Conservation (phyloP, 306 rosid species). For the Clitoria ternatea region DNA sequence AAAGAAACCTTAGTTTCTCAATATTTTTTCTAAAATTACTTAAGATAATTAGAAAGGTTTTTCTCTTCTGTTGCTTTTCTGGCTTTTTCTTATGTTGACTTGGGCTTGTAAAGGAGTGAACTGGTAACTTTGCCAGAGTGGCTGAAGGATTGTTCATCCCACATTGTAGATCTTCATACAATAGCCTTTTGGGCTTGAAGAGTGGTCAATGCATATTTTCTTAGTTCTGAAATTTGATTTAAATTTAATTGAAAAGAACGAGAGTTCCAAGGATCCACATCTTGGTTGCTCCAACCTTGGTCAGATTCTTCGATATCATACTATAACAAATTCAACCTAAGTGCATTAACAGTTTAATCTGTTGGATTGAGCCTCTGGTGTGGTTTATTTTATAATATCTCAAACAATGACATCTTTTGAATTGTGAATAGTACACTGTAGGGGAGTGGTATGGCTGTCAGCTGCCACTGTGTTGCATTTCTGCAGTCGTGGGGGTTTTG, state of each 20-base stretch:
- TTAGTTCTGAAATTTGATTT: neutral
- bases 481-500: too few species aligned
- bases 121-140: neutral
- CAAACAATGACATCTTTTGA: neutral
- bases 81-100: neutral
- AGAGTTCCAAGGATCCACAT: neutral
- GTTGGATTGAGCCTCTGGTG: neutral
- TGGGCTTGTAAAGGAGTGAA: neutral
- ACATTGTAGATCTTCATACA: neutral
- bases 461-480: too few species aligned
- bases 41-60: neutral
- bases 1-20: neutral
- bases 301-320: neutral
- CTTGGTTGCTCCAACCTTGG: neutral
- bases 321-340: neutral
- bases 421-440: too few species aligned
- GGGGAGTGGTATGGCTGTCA: too few species aligned
- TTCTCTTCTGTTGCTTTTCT: neutral
- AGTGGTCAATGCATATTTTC: neutral
- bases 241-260: neutral
- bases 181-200: neutral
- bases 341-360: neutral
- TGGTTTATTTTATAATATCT: neutral
- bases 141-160: neutral
- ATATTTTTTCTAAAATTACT: neutral